These are phyloP conservation scores for Schizosaccharomyces versatilis DNA, from an alignment of 1,139 yeast species.

Conservation along the genomic window DNA sequence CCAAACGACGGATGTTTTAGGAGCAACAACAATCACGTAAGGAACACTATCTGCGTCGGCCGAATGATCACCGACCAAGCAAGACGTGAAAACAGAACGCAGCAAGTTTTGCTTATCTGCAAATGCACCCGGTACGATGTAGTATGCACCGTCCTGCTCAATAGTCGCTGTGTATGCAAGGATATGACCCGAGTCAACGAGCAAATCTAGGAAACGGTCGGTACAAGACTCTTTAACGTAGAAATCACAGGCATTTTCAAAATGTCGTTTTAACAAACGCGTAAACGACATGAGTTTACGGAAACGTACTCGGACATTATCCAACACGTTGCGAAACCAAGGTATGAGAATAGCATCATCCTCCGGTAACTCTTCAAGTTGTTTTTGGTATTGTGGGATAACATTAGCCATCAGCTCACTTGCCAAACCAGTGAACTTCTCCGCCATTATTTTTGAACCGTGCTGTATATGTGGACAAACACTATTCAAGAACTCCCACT, in stretches of 20 bases:
- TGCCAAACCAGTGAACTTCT: conserved; percentile 38
- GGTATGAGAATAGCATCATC: conserved; percentile 38
- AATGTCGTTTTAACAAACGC: conserved; percentile 43
- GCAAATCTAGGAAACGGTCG: not conserved
- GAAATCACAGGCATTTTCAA: conserved; percentile 55
- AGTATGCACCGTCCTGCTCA: conserved; percentile 1
- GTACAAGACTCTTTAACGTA: conserved; percentile 25
- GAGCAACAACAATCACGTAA: not conserved
- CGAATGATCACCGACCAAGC: not conserved
- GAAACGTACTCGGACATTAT: conserved; percentile 63
- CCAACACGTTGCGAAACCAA: conserved; percentile 64
- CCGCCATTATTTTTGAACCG: conserved; percentile 64
- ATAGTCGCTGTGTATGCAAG: conserved; percentile 1
- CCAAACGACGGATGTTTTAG: not conserved
- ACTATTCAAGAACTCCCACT: conserved; percentile 48
- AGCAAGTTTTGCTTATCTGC: not conserved
- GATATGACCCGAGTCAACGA: not conserved
- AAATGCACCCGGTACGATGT: not conserved
- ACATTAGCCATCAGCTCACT: conserved; percentile 47
- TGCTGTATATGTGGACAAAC: conserved; percentile 57
- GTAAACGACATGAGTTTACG: conserved; percentile 67
- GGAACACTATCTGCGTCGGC: not conserved
- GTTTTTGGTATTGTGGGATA: conserved; percentile 48
- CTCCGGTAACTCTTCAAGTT: conserved; percentile 40
- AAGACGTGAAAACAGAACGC: not conserved